phyloP scores from a whole-genome alignment of 768 basidiomycete genomes.

The Mycena vitilis region DNA sequence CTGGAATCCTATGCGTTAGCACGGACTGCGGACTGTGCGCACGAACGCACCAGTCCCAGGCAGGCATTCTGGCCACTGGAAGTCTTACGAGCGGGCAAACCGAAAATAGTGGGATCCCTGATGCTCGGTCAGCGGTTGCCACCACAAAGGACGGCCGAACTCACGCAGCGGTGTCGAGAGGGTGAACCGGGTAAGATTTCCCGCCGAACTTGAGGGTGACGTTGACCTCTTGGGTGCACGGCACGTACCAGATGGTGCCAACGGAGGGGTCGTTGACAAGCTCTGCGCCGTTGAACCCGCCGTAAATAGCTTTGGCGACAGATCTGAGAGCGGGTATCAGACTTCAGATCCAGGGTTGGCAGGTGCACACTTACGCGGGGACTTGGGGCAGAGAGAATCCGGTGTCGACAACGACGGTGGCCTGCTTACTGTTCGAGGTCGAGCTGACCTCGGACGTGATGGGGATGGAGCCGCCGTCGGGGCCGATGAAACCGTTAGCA shows the following conservation, averaged over 20 bases:
- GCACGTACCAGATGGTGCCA: slow-evolving; percentile 75
- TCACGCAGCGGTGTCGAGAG: slow-evolving; percentile 73
- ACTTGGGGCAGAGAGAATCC: slow-evolving; percentile 66
- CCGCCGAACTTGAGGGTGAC: slow-evolving; percentile 81
- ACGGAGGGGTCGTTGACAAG: slow-evolving; percentile 60
- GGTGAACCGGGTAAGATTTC: slow-evolving; percentile 74
- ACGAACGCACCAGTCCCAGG: slow-evolving; percentile 70
- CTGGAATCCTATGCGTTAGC: slow-evolving; percentile 44
- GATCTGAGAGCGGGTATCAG: slow-evolving; percentile 65
- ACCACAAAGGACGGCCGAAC: slow-evolving; percentile 54
- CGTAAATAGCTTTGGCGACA: slow-evolving; percentile 86
- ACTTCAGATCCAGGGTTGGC: not conserved
- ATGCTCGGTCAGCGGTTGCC: not conserved
- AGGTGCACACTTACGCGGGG: slow-evolving; percentile 15
- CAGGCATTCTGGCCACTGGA: slow-evolving; percentile 66
- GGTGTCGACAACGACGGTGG: slow-evolving; percentile 76
- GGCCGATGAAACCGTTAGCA: slow-evolving; percentile 76
- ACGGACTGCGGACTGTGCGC: slow-evolving; percentile 6
- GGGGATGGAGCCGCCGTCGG: slow-evolving; percentile 73
- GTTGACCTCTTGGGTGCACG: slow-evolving; percentile 79
- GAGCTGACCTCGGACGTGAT: slow-evolving; percentile 76
- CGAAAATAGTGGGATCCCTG: slow-evolving; percentile 34
- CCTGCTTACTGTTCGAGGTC: slow-evolving; percentile 60
- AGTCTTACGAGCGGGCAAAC: slow-evolving; percentile 19
- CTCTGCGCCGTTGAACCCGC: slow-evolving; percentile 75